Conservation (phyloP, 192 early-diverging fungal species). For the Linnemannia elongata region DNA sequence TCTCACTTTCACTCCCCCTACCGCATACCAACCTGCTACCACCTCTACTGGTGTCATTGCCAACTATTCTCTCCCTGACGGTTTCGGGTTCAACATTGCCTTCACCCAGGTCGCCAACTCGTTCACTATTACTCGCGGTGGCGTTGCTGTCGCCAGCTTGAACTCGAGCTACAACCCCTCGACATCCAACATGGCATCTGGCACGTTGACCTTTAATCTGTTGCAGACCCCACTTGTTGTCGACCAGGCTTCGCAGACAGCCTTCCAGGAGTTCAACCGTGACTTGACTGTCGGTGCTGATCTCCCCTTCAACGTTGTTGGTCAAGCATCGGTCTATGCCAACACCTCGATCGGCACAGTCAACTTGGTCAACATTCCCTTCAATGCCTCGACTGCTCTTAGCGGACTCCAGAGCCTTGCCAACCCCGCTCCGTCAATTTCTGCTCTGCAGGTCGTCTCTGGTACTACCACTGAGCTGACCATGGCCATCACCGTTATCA, state of each 20-base stretch:
- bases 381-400: constrained; percentile 56
- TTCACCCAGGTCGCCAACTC: constrained; percentile 47
- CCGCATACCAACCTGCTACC: constrained; percentile 17
- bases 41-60: constrained; percentile 37
- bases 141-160: constrained; percentile 52
- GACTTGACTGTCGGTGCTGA: constrained; percentile 52
- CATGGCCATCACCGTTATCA: constrained; percentile 53
- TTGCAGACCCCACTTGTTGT: constrained; percentile 46
- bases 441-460: constrained; percentile 58
- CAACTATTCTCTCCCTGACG: constrained; percentile 63
- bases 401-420: constrained; percentile 59
- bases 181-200: constrained; percentile 48
- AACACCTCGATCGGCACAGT: constrained; percentile 63
- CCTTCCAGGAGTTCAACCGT: constrained; percentile 59
- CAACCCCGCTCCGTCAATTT: constrained; percentile 53
- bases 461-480: constrained; percentile 54
- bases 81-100: constrained; percentile 62
- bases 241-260: constrained; percentile 34
- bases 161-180: constrained; percentile 45
- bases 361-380: constrained; percentile 59
- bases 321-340: constrained; percentile 59
- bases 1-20: constrained; percentile 18
- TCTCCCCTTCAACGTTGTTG: constrained; percentile 50
- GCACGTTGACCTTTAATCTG: constrained; percentile 58
- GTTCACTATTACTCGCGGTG: constrained; percentile 31